phyloP scores from a whole-genome alignment of 2,329 filamentous ascomycete species.

The Aspergillus ochraceus region DNA sequence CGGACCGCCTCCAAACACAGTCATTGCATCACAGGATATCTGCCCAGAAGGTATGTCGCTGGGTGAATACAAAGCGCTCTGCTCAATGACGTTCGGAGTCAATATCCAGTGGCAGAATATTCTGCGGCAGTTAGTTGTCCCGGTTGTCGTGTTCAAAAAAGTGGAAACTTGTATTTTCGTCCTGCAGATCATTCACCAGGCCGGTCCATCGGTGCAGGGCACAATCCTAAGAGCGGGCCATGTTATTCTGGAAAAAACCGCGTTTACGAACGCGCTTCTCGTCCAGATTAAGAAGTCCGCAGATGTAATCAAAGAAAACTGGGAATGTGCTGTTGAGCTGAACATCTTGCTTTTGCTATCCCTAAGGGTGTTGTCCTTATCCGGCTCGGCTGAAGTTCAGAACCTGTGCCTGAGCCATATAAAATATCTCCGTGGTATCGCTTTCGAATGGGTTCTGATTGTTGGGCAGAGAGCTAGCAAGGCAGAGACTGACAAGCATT shows the following conservation, averaged over 20 bases:
- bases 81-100: conserved; percentile 49
- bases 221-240: conserved; percentile 22
- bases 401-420: conserved; percentile 33
- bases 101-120: conserved; percentile 59
- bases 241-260: conserved; percentile 20
- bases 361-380: conserved; percentile 47
- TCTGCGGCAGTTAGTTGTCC: conserved; percentile 49
- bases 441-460: conserved; percentile 41
- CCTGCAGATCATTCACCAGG: conserved; percentile 52
- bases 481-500: conserved; percentile 25
- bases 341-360: conserved; percentile 43
- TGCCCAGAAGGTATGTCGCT: conserved; percentile 53
- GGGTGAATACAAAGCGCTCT: conserved; percentile 57
- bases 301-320: conserved; percentile 49
- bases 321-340: conserved; percentile 49
- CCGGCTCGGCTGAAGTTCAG: conserved; percentile 20
- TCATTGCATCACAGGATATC: conserved; percentile 50
- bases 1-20: conserved; percentile 48
- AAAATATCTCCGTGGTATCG: conserved; percentile 30
- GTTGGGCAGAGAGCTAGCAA: conserved; percentile 31
- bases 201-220: conserved; percentile 35
- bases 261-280: conserved; percentile 33
- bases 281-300: conserved; percentile 31
- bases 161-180: conserved; percentile 50
- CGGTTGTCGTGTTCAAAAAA: conserved; percentile 53